These are phyloP conservation scores for Brassica nigra DNA, from an alignment of 345 rosid species.

Conservation along the genomic window DNA sequence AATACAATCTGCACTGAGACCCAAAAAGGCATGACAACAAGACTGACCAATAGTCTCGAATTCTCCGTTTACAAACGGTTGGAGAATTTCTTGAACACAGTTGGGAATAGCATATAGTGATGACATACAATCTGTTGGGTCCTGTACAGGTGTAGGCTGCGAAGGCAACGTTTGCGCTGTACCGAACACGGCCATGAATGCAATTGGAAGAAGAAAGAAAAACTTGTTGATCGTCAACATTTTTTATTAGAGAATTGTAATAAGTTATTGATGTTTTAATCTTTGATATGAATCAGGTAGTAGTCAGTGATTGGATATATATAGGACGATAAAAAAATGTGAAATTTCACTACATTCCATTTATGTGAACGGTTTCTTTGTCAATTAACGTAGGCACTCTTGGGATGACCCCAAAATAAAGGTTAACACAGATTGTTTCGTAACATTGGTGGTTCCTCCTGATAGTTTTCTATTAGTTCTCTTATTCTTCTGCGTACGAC, in stretches of 20 bases:
- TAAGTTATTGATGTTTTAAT: background rate
- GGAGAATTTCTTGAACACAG: slow-evolving; percentile 19
- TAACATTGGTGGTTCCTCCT: too few species aligned
- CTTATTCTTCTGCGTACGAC: too few species aligned
- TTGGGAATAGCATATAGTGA: slow-evolving; percentile 28
- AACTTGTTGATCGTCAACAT: slow-evolving; percentile 26
- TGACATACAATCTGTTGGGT: slow-evolving; percentile 24
- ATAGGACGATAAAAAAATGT: background rate
- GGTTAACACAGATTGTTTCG: background rate
- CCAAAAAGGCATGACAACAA: slow-evolving; percentile 28
- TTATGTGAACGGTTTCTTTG: background rate
- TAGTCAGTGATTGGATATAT: slow-evolving; percentile 9
- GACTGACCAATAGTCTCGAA: slow-evolving; percentile 8
- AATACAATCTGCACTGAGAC: slow-evolving; percentile 18
- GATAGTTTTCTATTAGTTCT: too few species aligned
- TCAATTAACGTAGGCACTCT: slow-evolving; percentile 17
- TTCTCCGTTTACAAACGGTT: slow-evolving; percentile 18
- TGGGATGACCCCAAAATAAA: slow-evolving; percentile 28
- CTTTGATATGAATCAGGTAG: background rate
- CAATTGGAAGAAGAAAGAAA: background rate
- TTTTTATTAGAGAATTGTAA: background rate
- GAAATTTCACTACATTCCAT: background rate
- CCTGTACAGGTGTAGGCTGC: background rate
- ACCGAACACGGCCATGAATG: background rate
- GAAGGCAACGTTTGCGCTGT: slow-evolving; percentile 18